Evolutionary conservation across 257 asterid species (phyloP).

Genomic region (Nemophila menziesii): DNA sequence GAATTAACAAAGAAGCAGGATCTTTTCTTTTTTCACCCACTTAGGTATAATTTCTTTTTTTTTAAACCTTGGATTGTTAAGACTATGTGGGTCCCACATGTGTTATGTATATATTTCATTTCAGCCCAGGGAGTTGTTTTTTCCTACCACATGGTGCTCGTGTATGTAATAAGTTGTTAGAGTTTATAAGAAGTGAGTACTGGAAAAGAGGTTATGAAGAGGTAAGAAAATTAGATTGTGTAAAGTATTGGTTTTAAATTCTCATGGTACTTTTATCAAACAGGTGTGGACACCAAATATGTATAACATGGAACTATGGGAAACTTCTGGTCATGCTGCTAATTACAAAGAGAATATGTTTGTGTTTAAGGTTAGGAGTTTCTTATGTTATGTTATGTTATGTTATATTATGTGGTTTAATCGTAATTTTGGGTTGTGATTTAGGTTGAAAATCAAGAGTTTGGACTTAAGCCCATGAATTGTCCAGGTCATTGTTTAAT

Average conservation of each 20-base stretch:
- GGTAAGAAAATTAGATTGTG: constrained; percentile 31
- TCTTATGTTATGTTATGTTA: neutral
- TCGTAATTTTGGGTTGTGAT: constrained; percentile 2
- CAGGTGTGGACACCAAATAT: constrained; percentile 92
- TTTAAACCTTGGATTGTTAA: neutral
- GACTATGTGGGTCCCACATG: constrained; percentile 12
- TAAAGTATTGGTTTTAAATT: neutral
- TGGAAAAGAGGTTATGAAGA: constrained; percentile 95
- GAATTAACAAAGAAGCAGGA: constrained; percentile 95
- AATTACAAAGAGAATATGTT: constrained; percentile 98
- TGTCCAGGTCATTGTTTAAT: constrained; percentile 99
- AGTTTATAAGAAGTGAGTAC: constrained; percentile 64
- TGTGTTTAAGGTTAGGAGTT: constrained; percentile 55
- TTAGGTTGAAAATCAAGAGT: constrained; percentile 94
- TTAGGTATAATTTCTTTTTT: constrained; percentile 42
- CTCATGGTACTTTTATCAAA: constrained; percentile 14
- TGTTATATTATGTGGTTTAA: constrained; percentile 1
- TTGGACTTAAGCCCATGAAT: constrained; percentile 98
- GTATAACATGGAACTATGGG: constrained; percentile 98
- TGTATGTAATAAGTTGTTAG: constrained; percentile 78
- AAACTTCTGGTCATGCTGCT: constrained; percentile 99
- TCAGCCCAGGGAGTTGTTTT: constrained; percentile 98
- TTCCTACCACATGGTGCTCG: constrained; percentile 93
- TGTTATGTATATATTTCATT: constrained; percentile 15
- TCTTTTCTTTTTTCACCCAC: constrained; percentile 93